phyloP scores from a whole-genome alignment of 2,329 filamentous ascomycete genomes.

The Zymoseptoria ardabiliae region DNA sequence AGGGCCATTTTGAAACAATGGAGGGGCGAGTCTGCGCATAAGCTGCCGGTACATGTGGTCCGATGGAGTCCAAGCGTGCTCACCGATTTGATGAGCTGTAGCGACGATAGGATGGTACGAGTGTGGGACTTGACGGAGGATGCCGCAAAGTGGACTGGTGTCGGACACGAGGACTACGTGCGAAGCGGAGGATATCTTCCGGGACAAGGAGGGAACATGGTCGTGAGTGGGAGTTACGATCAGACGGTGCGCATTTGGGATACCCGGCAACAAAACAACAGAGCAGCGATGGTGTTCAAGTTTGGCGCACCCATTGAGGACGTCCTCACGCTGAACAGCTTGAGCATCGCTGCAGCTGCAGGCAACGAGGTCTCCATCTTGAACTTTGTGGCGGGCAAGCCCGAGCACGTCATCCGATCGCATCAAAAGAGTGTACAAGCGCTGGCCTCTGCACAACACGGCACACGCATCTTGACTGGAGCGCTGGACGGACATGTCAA shows the following conservation, averaged over 20 bases:
- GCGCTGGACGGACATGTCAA: constrained; percentile 94
- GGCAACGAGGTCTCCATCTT: constrained; percentile 85
- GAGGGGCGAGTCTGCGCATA: constrained; percentile 53
- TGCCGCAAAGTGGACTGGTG: constrained; percentile 66
- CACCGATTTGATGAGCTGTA: constrained; percentile 79
- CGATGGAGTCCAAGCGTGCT: constrained; percentile 78
- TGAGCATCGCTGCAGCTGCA: constrained; percentile 74
- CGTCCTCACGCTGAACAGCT: constrained; percentile 80
- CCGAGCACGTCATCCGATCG: constrained; percentile 78
- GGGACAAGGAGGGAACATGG: constrained; percentile 55
- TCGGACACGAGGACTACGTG: constrained; percentile 89
- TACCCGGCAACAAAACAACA: constrained; percentile 59
- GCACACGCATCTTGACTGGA: constrained; percentile 74
- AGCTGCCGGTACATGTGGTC: constrained; percentile 89
- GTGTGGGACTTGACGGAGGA: constrained; percentile 88
- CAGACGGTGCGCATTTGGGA: constrained; percentile 92
- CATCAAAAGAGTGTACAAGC: constrained; percentile 97
- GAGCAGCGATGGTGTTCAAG: constrained; percentile 85
- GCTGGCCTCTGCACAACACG: constrained; percentile 72
- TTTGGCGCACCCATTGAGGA: constrained; percentile 82
- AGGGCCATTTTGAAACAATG: constrained; percentile 92
- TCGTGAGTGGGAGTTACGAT: constrained; percentile 91
- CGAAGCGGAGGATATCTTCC: constrained; percentile 82
- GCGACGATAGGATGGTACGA: constrained; percentile 86
- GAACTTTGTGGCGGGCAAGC: constrained; percentile 84